Conservation (phyloP, 768 basidiomycete species). For the Steccherinum ochraceum region DNA sequence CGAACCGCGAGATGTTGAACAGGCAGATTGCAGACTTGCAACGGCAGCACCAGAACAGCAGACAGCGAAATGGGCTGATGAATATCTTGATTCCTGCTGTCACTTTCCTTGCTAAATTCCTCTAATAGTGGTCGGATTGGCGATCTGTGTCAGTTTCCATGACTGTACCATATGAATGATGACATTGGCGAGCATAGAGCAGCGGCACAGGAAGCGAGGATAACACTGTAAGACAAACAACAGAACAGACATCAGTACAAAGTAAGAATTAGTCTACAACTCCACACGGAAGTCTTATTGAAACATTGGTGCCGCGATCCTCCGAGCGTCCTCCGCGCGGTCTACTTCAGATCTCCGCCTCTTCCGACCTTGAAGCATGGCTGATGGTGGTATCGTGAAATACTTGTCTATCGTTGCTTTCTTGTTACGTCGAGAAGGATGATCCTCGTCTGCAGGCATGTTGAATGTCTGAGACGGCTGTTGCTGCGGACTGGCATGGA, state of each 20-base stretch:
- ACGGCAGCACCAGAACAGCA: background rate
- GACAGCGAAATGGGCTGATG: background rate
- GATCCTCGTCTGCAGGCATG: slow-evolving; percentile 6
- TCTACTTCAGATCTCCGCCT: slow-evolving; percentile 18
- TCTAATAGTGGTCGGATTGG: background rate
- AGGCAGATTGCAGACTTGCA: background rate
- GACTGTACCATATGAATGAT: too few relatives aligned
- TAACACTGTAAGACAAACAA: background rate
- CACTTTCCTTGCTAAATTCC: background rate
- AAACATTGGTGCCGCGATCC: slow-evolving; percentile 8
- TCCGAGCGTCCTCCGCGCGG: slow-evolving; percentile 16
- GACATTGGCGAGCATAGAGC: too few relatives aligned
- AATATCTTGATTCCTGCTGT: background rate
- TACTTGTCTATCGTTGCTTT: slow-evolving; percentile 33
- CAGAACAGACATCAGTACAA: background rate
- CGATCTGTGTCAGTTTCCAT: too few relatives aligned
- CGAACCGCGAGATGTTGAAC: background rate
- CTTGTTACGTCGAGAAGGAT: slow-evolving; percentile 14
- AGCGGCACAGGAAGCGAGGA: too few relatives aligned
- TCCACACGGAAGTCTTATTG: background rate
- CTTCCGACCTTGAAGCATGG: slow-evolving; percentile 16
- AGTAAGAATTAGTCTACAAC: background rate
- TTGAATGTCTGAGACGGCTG: slow-evolving; percentile 4
- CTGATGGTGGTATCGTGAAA: slow-evolving; percentile 21
- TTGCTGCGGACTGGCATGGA: slow-evolving; percentile 53